Conservation (phyloP, 2,329 filamentous ascomycete genomes). For the Neopestalotiopsis rosae region DNA sequence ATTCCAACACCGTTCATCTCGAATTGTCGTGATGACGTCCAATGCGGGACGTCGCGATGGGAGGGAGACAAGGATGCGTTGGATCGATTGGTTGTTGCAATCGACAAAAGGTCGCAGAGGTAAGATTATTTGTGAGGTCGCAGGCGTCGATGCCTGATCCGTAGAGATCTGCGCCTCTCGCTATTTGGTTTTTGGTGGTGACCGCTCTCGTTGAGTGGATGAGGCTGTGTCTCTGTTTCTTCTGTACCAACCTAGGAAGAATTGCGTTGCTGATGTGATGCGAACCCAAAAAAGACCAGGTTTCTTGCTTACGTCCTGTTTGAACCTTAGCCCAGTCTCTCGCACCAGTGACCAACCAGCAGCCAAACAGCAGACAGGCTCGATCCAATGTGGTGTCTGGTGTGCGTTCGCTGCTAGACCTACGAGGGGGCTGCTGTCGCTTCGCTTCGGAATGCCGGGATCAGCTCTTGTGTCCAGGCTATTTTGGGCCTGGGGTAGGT, state of each 20-base stretch:
- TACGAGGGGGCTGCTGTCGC: background rate
- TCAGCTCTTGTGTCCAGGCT: background rate
- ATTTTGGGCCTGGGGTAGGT: constrained; percentile 1
- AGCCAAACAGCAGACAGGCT: background rate
- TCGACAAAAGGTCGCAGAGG: too few relatives aligned
- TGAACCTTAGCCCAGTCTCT: background rate
- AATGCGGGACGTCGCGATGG: constrained; percentile 17
- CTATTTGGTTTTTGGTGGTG: background rate
- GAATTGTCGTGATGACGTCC: constrained; percentile 7
- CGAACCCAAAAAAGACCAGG: background rate
- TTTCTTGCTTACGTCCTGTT: background rate
- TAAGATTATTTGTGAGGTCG: background rate
- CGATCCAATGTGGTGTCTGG: background rate
- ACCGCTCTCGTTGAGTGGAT: background rate
- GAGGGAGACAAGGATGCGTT: background rate
- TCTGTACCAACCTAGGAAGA: background rate
- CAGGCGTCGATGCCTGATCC: background rate
- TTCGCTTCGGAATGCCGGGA: constrained; percentile 2
- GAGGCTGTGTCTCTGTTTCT: background rate
- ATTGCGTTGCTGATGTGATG: background rate
- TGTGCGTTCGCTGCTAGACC: background rate
- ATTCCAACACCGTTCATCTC: constrained; percentile 65
- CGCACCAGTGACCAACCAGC: background rate
- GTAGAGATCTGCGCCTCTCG: background rate
- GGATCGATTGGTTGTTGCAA: background rate